Percentiles rank a stretch among this genome's conserved stretches.
Evolutionary conservation across 2,329 filamentous ascomycete genomes (phyloP).

Genomic region (Aspergillus novofumigatus): DNA sequence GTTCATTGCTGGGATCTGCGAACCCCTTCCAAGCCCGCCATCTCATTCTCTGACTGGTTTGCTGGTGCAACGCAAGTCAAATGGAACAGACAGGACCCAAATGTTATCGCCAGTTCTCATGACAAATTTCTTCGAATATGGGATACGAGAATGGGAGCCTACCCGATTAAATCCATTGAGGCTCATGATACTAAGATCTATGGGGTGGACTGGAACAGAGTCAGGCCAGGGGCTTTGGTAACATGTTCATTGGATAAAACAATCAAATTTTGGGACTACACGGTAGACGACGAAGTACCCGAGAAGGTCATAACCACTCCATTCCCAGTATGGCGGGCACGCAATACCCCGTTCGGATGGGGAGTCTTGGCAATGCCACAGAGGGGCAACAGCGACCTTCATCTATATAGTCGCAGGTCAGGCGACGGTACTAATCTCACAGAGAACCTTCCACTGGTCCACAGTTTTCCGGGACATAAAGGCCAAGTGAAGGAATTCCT

Average conservation of each 20-base stretch:
- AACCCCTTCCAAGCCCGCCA: conserved; percentile 64
- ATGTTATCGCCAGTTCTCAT: conserved; percentile 85
- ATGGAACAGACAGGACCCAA: conserved; percentile 82
- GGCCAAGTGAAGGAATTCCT: conserved; percentile 82
- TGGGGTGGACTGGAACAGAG: conserved; percentile 89
- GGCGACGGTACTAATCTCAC: conserved; percentile 35
- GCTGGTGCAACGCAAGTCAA: conserved; percentile 93
- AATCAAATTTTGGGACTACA: conserved; percentile 91
- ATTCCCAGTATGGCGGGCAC: conserved; percentile 86
- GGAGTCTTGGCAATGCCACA: conserved; percentile 90
- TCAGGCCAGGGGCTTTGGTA: conserved; percentile 65
- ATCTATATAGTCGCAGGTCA: conserved; percentile 69
- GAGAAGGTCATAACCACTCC: conserved; percentile 75
- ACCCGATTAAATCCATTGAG: conserved; percentile 76
- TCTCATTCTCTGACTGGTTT: conserved; percentile 89
- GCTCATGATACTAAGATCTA: conserved; percentile 94
- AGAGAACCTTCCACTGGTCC: conserved; percentile 41
- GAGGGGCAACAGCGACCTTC: conserved; percentile 76
- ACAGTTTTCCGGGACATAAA: conserved; percentile 53
- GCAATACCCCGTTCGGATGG: conserved; percentile 84
- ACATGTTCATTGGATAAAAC: conserved; percentile 90
- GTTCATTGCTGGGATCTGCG: conserved; percentile 91
- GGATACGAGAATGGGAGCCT: conserved; percentile 76
- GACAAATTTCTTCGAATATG: conserved; percentile 84
- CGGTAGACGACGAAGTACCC: conserved; percentile 57